Conservation (phyloP, 768 basidiomycete genomes). For the Lentinus tigrinus region DNA sequence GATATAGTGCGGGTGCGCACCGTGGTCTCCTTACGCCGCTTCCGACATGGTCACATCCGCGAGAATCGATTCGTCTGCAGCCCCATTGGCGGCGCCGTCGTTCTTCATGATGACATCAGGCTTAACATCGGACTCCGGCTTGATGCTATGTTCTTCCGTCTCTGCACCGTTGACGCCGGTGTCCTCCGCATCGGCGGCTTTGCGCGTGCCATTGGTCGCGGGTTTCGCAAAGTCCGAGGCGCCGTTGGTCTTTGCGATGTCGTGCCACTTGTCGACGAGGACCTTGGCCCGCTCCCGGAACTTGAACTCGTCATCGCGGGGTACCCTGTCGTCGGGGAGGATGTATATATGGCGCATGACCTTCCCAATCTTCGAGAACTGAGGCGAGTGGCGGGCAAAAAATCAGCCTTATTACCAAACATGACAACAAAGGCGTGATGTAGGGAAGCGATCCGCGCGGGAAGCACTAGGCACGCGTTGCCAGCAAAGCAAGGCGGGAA, state of each 20-base stretch:
- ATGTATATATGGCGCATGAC: slow-evolving; percentile 86
- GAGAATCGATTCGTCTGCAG: slow-evolving; percentile 23
- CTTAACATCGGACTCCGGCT: slow-evolving; percentile 44
- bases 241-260: slow-evolving; percentile 42
- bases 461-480: slow-evolving; percentile 15
- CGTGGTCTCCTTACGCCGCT: slow-evolving; percentile 12
- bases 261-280: slow-evolving; percentile 71
- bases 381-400: slow-evolving; percentile 7
- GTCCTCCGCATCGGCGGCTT: slow-evolving; percentile 23
- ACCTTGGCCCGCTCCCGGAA: slow-evolving; percentile 70
- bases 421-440: slow-evolving; percentile 13
- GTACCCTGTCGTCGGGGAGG: slow-evolving; percentile 53
- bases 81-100: slow-evolving; percentile 19
- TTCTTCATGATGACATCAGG: slow-evolving; percentile 35
- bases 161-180: slow-evolving; percentile 16
- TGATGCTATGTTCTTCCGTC: slow-evolving; percentile 13
- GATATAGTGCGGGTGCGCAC: background rate
- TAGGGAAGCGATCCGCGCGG: slow-evolving; percentile 18
- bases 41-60: slow-evolving; percentile 32
- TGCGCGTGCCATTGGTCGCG: slow-evolving; percentile 24
- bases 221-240: slow-evolving; percentile 22
- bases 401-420: slow-evolving; percentile 19
- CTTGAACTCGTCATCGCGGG: slow-evolving; percentile 63
- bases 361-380: slow-evolving; percentile 83
- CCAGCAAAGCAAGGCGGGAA: slow-evolving; percentile 31